Percentiles rank a stretch among this genome's conserved stretches.
These are phyloP conservation scores for Microbotryum silenes-acaulis DNA, from an alignment of 1,284 basidiomycete species.

Conservation along the genomic window DNA sequence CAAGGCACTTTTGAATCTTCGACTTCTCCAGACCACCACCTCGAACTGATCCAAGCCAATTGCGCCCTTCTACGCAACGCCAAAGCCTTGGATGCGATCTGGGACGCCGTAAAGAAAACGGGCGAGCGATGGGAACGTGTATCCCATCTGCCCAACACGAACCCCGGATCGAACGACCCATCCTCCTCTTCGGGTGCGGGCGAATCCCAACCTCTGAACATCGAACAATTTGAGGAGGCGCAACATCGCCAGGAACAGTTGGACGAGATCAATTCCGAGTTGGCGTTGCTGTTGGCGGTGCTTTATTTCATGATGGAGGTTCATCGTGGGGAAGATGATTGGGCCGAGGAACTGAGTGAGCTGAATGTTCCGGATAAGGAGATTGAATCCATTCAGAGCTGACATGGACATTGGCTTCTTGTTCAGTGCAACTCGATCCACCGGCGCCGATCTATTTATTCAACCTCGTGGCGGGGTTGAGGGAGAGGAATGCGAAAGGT, in stretches of 20 bases:
- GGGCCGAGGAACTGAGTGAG: constrained; percentile 91
- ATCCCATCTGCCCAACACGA: constrained; percentile 39
- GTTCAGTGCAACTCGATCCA: constrained; percentile 82
- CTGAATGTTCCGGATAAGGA: constrained; percentile 21
- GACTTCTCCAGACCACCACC: constrained; percentile 80
- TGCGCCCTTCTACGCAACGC: constrained; percentile 74
- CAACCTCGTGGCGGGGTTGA: constrained; percentile 74
- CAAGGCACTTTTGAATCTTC: constrained; percentile 93
- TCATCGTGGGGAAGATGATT: constrained; percentile 81
- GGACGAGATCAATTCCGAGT: constrained; percentile 80
- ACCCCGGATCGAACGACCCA: constrained; percentile 7
- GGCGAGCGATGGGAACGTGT: constrained; percentile 78
- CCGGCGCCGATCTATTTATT: constrained; percentile 89
- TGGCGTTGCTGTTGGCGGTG: constrained; percentile 84
- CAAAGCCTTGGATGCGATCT: constrained; percentile 74
- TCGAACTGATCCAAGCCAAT: constrained; percentile 94
- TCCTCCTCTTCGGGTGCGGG: constrained; percentile 5
- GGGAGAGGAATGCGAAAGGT: constrained; percentile 89
- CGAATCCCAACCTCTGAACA: no score
- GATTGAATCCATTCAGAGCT: no score
- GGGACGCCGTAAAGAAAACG: constrained; percentile 83
- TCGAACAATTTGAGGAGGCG: constrained; percentile 2
- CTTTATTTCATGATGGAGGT: constrained; percentile 88
- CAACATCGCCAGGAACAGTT: constrained; percentile 64
- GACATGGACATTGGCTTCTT: no score